phyloP scores from a whole-genome alignment of 2,329 filamentous ascomycete species.

The Lithohypha guttulata region DNA sequence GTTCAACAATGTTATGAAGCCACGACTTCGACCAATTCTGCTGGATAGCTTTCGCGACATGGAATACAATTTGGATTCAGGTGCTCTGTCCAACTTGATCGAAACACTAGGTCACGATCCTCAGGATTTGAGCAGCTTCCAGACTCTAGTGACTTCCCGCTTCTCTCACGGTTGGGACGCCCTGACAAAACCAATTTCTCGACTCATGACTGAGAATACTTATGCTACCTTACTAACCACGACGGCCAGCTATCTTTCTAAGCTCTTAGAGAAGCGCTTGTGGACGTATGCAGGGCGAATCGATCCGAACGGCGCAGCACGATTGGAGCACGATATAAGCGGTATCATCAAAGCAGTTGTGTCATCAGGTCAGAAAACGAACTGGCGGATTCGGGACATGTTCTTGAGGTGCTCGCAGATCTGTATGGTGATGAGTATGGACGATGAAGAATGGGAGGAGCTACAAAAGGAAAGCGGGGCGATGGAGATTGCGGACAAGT shows the following conservation, averaged over 20 bases:
- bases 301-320: slow-evolving; percentile 69
- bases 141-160: slow-evolving; percentile 36
- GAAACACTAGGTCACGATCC: slow-evolving; percentile 23
- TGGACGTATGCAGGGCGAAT: slow-evolving; percentile 69
- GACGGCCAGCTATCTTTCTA: slow-evolving; percentile 63
- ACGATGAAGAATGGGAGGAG: slow-evolving; percentile 91
- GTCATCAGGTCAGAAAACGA: slow-evolving; percentile 55
- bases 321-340: slow-evolving; percentile 73
- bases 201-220: slow-evolving; percentile 68
- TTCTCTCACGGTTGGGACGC: slow-evolving; percentile 81
- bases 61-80: slow-evolving; percentile 62
- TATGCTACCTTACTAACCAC: slow-evolving; percentile 66
- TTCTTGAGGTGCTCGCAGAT: slow-evolving; percentile 72
- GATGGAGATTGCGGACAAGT: slow-evolving; percentile 48
- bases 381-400: slow-evolving; percentile 51
- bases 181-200: slow-evolving; percentile 71
- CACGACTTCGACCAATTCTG: slow-evolving; percentile 71
- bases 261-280: slow-evolving; percentile 76
- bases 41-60: slow-evolving; percentile 83
- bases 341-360: slow-evolving; percentile 51
- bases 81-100: slow-evolving; percentile 19
- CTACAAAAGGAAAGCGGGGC: slow-evolving; percentile 38
- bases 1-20: slow-evolving; percentile 77
- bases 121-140: slow-evolving; percentile 54
- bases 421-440: slow-evolving; percentile 81